Base-by-base conservation (phyloP, 2,329 filamentous ascomycete species). In the Botrytis byssoidea region DNA sequence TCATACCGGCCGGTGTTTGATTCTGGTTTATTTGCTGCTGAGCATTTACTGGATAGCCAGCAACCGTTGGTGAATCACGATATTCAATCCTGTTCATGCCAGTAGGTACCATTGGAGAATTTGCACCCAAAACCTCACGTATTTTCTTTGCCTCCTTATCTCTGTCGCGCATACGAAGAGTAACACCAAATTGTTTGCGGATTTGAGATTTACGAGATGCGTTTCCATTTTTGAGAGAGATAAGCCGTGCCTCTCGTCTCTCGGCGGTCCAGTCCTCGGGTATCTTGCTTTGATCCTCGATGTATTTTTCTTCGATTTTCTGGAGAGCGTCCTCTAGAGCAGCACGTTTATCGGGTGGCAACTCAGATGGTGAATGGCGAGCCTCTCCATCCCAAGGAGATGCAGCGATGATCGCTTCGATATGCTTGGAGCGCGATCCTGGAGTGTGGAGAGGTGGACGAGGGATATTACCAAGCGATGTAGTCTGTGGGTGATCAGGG, bases 121-220 rank as follows among this genome's bases (percentile, higher is more conserved):
- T 57, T 0, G 48, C 9, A 3, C 48, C 10, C n/a, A 69, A 57
- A 57, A 44, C 48, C 48, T 69, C 66, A 44, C 66, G 66, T 57
- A 51, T 57, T 22, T 69, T 69, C 66, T 57, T 69, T 44, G 74
- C 74, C 25, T 71, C 59, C 75, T 79, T 80, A 35, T 80, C 79
- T 46, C 75, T 77, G 16, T 79, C 75, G 18, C 79, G 70, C 71
- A 80, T 71, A 10, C 79, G 74, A n/a, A 81, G 70, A 61, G 74
- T 79, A 5, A 81, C 79, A 42, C 78, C 78, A 73, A 77, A 77
- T 3, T 70, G 66, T 71, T 76, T 77, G 8, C 79, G 75, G 44
- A 80, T 79, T 29, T 79, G 77, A 51, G 75, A 77, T 67, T 80
- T 79, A 40, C 74, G 77, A 4, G 79, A 79, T 14, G 78, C 76